Evolutionary conservation across 1,139 yeast genomes (phyloP), one percentile per base, ranked within the genome.

Genomic region (Ashbya aceris): DNA sequence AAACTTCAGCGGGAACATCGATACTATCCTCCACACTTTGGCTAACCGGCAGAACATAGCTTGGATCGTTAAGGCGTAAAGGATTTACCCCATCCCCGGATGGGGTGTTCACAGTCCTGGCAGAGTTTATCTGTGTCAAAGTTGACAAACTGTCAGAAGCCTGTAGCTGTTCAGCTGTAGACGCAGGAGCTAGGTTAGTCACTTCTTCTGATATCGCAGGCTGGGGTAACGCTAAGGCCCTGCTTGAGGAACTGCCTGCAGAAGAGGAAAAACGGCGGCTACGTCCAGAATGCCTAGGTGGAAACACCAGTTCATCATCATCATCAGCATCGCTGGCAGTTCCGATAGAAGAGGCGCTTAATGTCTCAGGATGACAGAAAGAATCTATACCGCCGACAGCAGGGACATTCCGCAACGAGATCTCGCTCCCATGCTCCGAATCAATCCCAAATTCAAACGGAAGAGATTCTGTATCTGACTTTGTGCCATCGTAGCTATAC

Each of bases 371-470:
- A 4, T 17, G 23, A 6, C 23, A 17, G 6, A 17, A 17, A 17
- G 23, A 26, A n/a, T 23, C 32, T n/a, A 10, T 26, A 8, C 30
- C 11, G 23, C 38, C 20, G 4, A 35, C 27, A 20, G 31, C 41
- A n/a, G 39, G 23, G 23, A 29, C 23, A 33, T 40, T 55, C 34
- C 54, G 43, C 41, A 55, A 40, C 5, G 60, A 55, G 8, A 55
- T 39, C 6, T 46, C 48, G 39, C 58, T 55, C 3, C 52, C 58
- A 36, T 51, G 50, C 23, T 49, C 53, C 3, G 60, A 53, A 26
- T 58, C 60, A 7, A 54, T 46, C 7, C 52, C 58, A 31, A 50
- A 50, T 35, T 50, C 52, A 45, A 51, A 55, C 1, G 61, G 62
- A n/a, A 55, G 37, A 1, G 62, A 58, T 29, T 55, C 62, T 3